Base-by-base conservation (phyloP, 805 yeast species). In the Candida palmyrensis region DNA sequence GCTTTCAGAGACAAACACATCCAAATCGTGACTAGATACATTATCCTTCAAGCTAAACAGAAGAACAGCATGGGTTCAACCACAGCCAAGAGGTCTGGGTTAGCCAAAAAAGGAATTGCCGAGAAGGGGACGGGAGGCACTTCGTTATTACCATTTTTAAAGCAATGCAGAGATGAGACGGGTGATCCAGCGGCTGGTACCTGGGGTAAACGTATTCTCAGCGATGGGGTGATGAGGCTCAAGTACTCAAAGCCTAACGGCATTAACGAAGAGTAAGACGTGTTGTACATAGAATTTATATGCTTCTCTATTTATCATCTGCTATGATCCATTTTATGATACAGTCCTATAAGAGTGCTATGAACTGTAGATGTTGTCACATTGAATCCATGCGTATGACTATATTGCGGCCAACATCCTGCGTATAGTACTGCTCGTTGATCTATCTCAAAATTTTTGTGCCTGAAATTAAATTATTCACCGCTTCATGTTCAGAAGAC, bases 81-180 rank as follows among this genome's bases (percentile, higher is more conserved):
- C 25, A 66, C 71, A 31, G 79, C 88, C 6, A 54, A 79, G 36
- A 73, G 87, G 47, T 73, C 84, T 2, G 92, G 81, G 13, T 69
- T 73, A 59, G 88, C 75, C 30, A 75, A 71, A 45, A 67, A 64
- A 27, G 68, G 68, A 38, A 70, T 66, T 27, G 81, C 74, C 37
- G 76, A 73, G 42, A 75, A 77, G 46, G 97, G 97, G 11, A 89
- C 97, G 1, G 97, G 97, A 14, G 97, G 97, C 28, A 89, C 97
- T 0, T 79, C 94, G 1, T 68, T 89, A 48, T 72, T 89, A 38
- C 96, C 96, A 18, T 90, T 89, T 62, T 70, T 89, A 53, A 89
- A 88, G 57, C 97, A 90, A 58, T 90, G 96, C 46, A 75, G 97
- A 56, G 97, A 89, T 60, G 97, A 89, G 55, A 89, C 96, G 2